Evolutionary conservation across 2,329 filamentous ascomycete species (phyloP).

Genomic region (Paramyrothecium roridum): DNA sequence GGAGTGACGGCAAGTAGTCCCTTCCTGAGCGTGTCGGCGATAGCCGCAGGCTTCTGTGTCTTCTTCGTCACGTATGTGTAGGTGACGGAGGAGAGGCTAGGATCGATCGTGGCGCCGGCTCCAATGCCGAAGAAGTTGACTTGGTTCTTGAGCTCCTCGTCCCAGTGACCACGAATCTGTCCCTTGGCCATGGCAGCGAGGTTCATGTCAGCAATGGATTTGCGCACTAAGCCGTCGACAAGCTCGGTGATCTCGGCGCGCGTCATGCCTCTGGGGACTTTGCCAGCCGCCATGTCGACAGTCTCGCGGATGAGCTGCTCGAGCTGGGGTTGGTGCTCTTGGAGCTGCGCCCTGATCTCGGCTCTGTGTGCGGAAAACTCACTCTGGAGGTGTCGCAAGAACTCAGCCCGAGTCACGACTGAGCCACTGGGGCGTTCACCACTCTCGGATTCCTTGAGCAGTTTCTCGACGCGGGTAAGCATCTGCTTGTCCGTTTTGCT

Average conservation of each 20-base stretch:
- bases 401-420: conserved; percentile 46
- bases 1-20: conserved; percentile 15
- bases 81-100: conserved; percentile 55
- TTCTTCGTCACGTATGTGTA: conserved; percentile 29
- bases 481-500: conserved; percentile 29
- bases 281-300: conserved; percentile 20
- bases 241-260: conserved; percentile 37
- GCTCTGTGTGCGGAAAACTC: conserved; percentile 33
- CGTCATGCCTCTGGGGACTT: conserved; percentile 28
- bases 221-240: conserved; percentile 37
- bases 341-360: conserved; percentile 38
- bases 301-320: conserved; percentile 27
- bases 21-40: conserved; percentile 6
- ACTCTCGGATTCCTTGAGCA: conserved; percentile 32
- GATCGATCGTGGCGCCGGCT: conserved; percentile 64
- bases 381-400: conserved; percentile 39
- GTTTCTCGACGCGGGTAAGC: conserved; percentile 28
- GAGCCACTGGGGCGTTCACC: conserved; percentile 26
- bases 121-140: conserved; percentile 73
- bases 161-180: conserved; percentile 41
- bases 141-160: conserved; percentile 43
- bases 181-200: conserved; percentile 44
- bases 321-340: conserved; percentile 30
- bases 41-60: background rate
- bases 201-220: conserved; percentile 40